phyloP scores from a whole-genome alignment of 1,139 yeast genomes.

The Scheffersomyces insectosa region DNA sequence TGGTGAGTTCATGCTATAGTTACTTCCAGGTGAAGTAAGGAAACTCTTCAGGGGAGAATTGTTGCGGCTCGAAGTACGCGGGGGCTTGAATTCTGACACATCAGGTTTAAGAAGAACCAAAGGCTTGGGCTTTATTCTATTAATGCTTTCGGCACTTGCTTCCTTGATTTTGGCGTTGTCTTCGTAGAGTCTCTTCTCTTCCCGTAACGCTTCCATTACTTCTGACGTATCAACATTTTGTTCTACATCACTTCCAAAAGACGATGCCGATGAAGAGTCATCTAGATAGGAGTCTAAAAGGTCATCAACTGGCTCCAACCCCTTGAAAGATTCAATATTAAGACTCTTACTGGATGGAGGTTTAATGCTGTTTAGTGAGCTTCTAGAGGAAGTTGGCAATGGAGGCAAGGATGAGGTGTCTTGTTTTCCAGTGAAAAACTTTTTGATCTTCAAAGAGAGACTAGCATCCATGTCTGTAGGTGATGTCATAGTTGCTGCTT shows the following conservation, averaged over 20 bases:
- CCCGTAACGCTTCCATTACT: conserved; percentile 11
- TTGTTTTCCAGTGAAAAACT: conserved; percentile 23
- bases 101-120: conserved; percentile 1
- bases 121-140: conserved; percentile 5
- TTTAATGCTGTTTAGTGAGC: conserved; percentile 3
- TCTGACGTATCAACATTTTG: conserved; percentile 13
- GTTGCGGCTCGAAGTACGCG: conserved; percentile 1
- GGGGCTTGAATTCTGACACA: neutral
- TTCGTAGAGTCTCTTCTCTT: conserved; percentile 3
- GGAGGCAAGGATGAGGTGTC: conserved; percentile 1
- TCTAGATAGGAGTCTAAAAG: conserved; percentile 46
- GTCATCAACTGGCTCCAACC: conserved; percentile 45
- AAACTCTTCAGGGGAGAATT: conserved; percentile 9
- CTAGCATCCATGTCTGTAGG: conserved; percentile 12
- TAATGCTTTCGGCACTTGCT: neutral
- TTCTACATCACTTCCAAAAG: conserved; percentile 31
- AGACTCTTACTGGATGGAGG: neutral
- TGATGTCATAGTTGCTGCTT: neutral
- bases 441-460: conserved; percentile 26
- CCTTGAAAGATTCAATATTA: conserved; percentile 7
- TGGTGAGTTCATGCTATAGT: conserved; percentile 13
- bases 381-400: conserved; percentile 2
- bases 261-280: conserved; percentile 32
- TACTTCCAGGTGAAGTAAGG: conserved; percentile 9
- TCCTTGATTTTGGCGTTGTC: neutral